A percentile compares a stretch with the other conserved stretches of the same genome.
These are phyloP conservation scores for Apiospora rasikravindrae DNA, from an alignment of 2,329 filamentous ascomycete species.

Conservation along the genomic window DNA sequence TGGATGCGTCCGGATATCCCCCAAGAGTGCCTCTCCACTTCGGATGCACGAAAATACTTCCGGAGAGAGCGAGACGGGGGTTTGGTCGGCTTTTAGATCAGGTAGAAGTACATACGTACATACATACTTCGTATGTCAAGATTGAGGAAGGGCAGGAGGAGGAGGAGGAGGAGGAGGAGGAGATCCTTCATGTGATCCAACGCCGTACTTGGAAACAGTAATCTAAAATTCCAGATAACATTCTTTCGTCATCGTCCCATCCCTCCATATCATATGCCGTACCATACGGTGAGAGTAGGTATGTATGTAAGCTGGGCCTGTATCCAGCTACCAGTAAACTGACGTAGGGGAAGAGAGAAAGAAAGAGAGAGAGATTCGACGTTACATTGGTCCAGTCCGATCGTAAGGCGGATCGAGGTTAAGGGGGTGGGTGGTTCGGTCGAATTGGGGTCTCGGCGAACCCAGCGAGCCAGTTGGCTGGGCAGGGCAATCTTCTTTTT, in stretches of 20 bases:
- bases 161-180: background rate
- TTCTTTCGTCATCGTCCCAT: background rate
- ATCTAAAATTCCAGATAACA: background rate
- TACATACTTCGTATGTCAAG: background rate
- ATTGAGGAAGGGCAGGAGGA: too few species aligned
- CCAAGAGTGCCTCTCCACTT: background rate
- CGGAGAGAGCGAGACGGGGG: background rate
- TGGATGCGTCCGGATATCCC: constrained; percentile 2
- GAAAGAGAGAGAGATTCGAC: background rate
- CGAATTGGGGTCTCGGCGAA: background rate
- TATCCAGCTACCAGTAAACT: background rate
- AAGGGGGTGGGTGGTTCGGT: background rate
- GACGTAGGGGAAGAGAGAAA: too few species aligned
- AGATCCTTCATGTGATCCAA: background rate
- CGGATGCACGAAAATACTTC: background rate
- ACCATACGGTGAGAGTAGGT: background rate
- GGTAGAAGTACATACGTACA: background rate
- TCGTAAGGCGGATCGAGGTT: background rate
- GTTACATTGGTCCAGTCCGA: constrained; percentile 14
- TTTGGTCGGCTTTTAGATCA: background rate
- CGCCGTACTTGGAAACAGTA: background rate
- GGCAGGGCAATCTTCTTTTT: background rate
- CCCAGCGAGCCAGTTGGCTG: background rate
- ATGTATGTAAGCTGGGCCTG: background rate
- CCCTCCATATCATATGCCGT: background rate